Conservation (phyloP, 2,329 filamentous ascomycete genomes). For the Penicillium olsonii region DNA sequence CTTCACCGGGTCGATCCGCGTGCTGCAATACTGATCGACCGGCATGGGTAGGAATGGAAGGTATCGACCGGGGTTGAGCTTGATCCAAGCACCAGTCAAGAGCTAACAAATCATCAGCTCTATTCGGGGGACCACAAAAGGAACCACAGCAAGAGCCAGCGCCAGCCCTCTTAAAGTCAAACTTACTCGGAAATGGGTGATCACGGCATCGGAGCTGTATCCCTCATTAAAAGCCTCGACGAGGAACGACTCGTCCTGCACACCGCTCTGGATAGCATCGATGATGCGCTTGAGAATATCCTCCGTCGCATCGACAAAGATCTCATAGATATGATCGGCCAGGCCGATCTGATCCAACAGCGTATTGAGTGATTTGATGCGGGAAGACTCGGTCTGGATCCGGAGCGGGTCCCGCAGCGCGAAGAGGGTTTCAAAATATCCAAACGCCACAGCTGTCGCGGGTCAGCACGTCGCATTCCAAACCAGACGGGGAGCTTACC, state of each 20-base stretch:
- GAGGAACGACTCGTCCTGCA: slow-evolving; percentile 61
- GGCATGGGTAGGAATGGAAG: slow-evolving; percentile 68
- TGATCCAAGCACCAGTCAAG: slow-evolving; percentile 82
- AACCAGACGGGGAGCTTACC: slow-evolving; percentile 60
- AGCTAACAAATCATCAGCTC: slow-evolving; percentile 53
- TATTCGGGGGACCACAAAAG: slow-evolving; percentile 7
- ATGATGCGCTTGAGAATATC: slow-evolving; percentile 67
- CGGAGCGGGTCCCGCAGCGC: slow-evolving; percentile 64
- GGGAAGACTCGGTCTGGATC: slow-evolving; percentile 69
- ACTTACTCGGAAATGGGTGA: slow-evolving; percentile 74
- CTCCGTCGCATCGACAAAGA: slow-evolving; percentile 77
- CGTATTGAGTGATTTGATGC: slow-evolving; percentile 70
- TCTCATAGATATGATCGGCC: slow-evolving; percentile 70
- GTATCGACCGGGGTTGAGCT: slow-evolving; percentile 69
- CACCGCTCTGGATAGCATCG: slow-evolving; percentile 55
- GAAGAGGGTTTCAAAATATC: slow-evolving; percentile 86
- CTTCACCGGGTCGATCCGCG: slow-evolving; percentile 70
- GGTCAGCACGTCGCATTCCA: slow-evolving; percentile 11
- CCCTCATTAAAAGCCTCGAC: slow-evolving; percentile 73
- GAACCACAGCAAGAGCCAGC: neutral
- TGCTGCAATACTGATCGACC: slow-evolving; percentile 68
- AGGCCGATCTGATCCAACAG: slow-evolving; percentile 71
- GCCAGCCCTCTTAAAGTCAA: too few species aligned
- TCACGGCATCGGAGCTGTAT: slow-evolving; percentile 68
- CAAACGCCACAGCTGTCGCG: slow-evolving; percentile 78